These are phyloP conservation scores for Thermothielavioides terrestris DNA, from an alignment of 495 filamentous ascomycete species.

Conservation along the genomic window DNA sequence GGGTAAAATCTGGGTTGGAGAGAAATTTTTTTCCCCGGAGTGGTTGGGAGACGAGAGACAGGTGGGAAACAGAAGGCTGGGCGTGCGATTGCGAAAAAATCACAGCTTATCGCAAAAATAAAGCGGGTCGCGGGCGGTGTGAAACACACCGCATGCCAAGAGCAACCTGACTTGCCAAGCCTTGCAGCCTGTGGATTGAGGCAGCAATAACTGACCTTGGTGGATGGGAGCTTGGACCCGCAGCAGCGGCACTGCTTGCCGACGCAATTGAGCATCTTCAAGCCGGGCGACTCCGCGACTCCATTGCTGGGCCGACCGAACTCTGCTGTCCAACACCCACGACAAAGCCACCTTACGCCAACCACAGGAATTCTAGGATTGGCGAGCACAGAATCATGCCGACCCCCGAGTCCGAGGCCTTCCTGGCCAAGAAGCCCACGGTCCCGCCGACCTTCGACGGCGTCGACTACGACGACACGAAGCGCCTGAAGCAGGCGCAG, in stretches of 20 bases:
- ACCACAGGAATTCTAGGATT: not conserved
- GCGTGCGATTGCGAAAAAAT: not conserved
- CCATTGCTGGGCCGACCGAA: constrained; percentile 8
- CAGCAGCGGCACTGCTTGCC: not conserved
- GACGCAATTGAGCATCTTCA: constrained; percentile 2
- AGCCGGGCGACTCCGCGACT: constrained; percentile 3
- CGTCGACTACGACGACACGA: constrained; percentile 92
- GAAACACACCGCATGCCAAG: constrained; percentile 2
- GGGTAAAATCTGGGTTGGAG: not conserved
- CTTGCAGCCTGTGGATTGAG: constrained; percentile 6
- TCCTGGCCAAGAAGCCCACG: constrained; percentile 89
- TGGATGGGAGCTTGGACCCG: constrained; percentile 11
- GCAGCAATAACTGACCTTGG: constrained; percentile 1
- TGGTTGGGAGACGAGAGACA: not conserved
- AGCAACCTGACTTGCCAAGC: not conserved
- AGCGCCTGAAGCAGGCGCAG: constrained; percentile 82
- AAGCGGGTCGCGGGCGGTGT: not conserved
- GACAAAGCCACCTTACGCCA: not conserved
- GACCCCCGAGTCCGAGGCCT: constrained; percentile 83
- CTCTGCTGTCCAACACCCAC: constrained; percentile 4
- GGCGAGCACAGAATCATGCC: constrained; percentile 43
- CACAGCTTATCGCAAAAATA: constrained; percentile 3
- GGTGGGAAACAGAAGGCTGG: not conserved
- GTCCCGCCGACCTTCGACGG: constrained; percentile 93
- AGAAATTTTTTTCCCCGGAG: constrained; percentile 10